Evolutionary conservation across 768 basidiomycete species (phyloP).

Genomic region (Podaxis rugospora): DNA sequence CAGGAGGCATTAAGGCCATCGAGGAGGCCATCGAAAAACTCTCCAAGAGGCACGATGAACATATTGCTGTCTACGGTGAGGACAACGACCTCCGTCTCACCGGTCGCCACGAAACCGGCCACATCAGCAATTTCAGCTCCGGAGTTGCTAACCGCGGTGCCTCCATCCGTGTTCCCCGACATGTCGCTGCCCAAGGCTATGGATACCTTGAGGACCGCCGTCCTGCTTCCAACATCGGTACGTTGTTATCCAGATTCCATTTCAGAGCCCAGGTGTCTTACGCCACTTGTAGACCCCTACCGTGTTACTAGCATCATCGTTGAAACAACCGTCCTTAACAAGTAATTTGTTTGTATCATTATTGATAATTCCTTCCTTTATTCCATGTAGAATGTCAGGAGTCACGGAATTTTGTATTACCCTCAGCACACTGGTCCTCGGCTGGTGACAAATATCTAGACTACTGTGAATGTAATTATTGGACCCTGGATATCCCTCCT

Average conservation of each 20-base stretch:
- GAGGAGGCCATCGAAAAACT: constrained; percentile 94
- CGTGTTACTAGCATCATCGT: constrained; percentile 87
- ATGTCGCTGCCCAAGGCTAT: constrained; percentile 87
- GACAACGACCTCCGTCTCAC: constrained; percentile 97
- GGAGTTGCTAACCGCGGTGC: constrained; percentile 98
- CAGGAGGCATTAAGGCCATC: constrained; percentile 89
- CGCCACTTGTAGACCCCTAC: constrained; percentile 70
- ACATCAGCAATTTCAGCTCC: constrained; percentile 86
- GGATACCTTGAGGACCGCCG: constrained; percentile 97
- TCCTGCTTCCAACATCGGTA: constrained; percentile 97
- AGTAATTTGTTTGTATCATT: constrained; percentile 31
- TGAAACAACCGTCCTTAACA: constrained; percentile 78
- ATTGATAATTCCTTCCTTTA: constrained; percentile 11
- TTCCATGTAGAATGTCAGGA: constrained; percentile 1
- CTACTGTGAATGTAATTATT: constrained; percentile 7
- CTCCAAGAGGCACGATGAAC: constrained; percentile 84
- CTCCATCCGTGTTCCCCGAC: constrained; percentile 92
- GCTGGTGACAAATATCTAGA: constrained; percentile 7
- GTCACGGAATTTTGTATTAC: constrained; percentile 9
- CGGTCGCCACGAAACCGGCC: constrained; percentile 96
- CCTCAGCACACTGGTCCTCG: neutral
- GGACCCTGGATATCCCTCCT: constrained; percentile 5
- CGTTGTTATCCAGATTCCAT: neutral
- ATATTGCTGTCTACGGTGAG: constrained; percentile 97
- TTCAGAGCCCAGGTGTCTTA: neutral